Evolutionary conservation across 2,329 filamentous ascomycete species (phyloP).

Genomic region (Claviceps pusilla): DNA sequence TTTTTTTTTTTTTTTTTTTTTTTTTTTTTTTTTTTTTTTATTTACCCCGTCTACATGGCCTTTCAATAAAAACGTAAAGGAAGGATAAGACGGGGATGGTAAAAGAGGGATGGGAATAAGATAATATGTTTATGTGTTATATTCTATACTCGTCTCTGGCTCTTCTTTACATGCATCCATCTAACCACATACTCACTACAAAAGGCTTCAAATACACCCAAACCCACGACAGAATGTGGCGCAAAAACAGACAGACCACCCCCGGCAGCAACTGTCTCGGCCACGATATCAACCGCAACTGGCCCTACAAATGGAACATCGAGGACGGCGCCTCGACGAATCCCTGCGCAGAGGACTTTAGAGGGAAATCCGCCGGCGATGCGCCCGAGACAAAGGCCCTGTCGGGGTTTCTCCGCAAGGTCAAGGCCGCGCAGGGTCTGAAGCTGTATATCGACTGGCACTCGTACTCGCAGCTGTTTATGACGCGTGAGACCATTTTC

Average conservation of each 20-base stretch:
- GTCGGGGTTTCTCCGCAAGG: slow-evolving; percentile 18
- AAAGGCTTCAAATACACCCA: slow-evolving; percentile 43
- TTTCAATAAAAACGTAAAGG: not conserved
- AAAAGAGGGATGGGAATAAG: not conserved
- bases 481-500: slow-evolving; percentile 39
- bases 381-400: slow-evolving; percentile 38
- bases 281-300: slow-evolving; percentile 46
- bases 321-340: slow-evolving; percentile 32
- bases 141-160: too few relatives aligned
- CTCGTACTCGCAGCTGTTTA: slow-evolving; percentile 45
- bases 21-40: too few relatives aligned
- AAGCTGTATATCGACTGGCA: slow-evolving; percentile 52
- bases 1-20: too few relatives aligned
- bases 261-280: slow-evolving; percentile 29
- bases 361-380: slow-evolving; percentile 27
- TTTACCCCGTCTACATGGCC: not conserved
- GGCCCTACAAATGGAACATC: slow-evolving; percentile 38
- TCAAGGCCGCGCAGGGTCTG: slow-evolving; percentile 29
- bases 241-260: slow-evolving; percentile 36
- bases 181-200: too few relatives aligned
- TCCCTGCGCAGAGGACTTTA: slow-evolving; percentile 36
- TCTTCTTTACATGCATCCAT: too few relatives aligned
- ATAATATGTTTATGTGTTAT: too few relatives aligned
- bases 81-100: not conserved
- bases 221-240: slow-evolving; percentile 42